Base-by-base conservation (phyloP, 2,329 filamentous ascomycete genomes). In the Aspergillus sp. region DNA sequence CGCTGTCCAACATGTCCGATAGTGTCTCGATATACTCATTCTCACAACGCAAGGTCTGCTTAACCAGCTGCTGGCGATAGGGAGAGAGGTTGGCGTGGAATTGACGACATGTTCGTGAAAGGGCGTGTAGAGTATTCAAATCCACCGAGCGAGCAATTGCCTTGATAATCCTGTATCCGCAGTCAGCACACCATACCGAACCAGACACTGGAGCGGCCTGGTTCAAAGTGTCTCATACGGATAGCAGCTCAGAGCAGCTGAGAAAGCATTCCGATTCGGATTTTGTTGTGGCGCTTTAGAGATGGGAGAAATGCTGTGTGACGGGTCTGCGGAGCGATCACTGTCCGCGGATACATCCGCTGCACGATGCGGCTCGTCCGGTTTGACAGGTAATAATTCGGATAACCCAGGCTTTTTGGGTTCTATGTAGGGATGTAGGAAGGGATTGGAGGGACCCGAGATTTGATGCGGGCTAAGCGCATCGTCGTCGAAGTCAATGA, bases 81-180 rank as follows among this genome's bases (percentile, higher is more conserved):
- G 92, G 90, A 47, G 96, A 80, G 23, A 98, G 84, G 66, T 88
- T 90, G 59, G 84, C 83, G 66, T 90, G 90, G 64, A 96, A 86
- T 71, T 90, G 88, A 54, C 89, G 90, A 74, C 92, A 96, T 58
- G 91, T 92, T 57, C 86, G 86, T 54, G 93, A 90, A 19, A 98
- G 86, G 65, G 89, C 88, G 75, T 96, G 89, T 69, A 97, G 85
- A 13, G 91, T 89, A 75, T 94, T 96, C 54, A 96, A 85, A 74
- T 98, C 94, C 73, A 97, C 86, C 67, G 86, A 84, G 32, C 86
- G 84, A 52, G 90, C 90, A 66, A 97, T 85, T 68, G 89, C 85
- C 65, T 87, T 86, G 68, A 90, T 87, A 72, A 96, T 86, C 69
- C 92, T 96, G 80, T 61, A 64, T 47, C 50, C 41, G 27, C 63